Conservation (phyloP, 139 green algal genomes). For the Auxenochlorella pyrenoidosa region DNA sequence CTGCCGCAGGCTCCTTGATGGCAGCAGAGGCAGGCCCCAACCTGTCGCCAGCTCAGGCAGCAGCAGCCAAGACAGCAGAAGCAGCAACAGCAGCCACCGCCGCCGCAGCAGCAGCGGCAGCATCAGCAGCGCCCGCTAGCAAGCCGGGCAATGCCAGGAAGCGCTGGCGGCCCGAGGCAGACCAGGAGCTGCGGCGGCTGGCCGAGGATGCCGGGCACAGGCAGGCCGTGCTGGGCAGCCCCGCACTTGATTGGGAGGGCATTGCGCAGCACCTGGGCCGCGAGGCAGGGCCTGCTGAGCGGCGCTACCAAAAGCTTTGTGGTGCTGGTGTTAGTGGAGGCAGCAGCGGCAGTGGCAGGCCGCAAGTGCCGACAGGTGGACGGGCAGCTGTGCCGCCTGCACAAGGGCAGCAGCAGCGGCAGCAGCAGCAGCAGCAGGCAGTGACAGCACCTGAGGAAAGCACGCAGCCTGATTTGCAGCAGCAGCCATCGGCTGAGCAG, state of each 20-base stretch:
- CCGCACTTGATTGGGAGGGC: not conserved
- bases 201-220: not conserved
- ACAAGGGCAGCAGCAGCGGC: not conserved
- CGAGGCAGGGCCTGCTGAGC: not conserved
- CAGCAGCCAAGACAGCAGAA: too few species aligned
- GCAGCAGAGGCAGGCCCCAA: too few species aligned
- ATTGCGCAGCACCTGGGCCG: not conserved
- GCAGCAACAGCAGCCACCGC: not conserved
- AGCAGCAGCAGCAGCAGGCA: not conserved
- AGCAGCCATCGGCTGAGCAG: not conserved
- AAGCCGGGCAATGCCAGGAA: not conserved
- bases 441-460: not conserved
- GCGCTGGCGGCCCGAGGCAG: not conserved
- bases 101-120: not conserved
- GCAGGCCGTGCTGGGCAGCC: not conserved
- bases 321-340: not conserved
- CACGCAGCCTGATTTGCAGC: not conserved
- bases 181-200: not conserved
- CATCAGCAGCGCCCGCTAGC: not conserved
- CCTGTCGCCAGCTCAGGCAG: too few species aligned
- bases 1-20: too few species aligned
- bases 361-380: not conserved
- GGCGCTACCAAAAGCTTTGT: not conserved
- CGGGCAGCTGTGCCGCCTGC: not conserved
- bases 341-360: not conserved